Percentiles rank a stretch among this genome's conserved stretches.
These are phyloP conservation scores for Plenodomus lindquistii DNA, from an alignment of 2,329 filamentous ascomycete genomes.

Conservation along the genomic window DNA sequence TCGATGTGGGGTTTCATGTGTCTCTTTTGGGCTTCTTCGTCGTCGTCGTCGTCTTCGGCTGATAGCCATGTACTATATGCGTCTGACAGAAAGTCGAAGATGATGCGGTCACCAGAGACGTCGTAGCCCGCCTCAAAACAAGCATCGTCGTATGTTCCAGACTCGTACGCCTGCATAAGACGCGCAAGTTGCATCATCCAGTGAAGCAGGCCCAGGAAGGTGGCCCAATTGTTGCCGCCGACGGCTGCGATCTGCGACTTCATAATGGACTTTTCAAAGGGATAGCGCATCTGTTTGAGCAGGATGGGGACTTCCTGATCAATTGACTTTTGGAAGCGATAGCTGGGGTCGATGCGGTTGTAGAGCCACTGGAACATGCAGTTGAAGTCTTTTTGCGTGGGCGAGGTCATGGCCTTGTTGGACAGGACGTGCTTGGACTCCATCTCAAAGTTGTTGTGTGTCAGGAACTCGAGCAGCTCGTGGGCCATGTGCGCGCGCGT, in stretches of 20 bases:
- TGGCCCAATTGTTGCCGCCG: slow-evolving; percentile 95
- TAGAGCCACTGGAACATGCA: slow-evolving; percentile 98
- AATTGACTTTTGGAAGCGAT: slow-evolving; percentile 91
- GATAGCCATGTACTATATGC: slow-evolving; percentile 94
- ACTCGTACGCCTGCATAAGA: slow-evolving; percentile 84
- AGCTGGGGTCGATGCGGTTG: slow-evolving; percentile 89
- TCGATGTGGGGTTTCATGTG: slow-evolving; percentile 83
- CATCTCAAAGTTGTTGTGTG: slow-evolving; percentile 93
- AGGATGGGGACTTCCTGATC: slow-evolving; percentile 93
- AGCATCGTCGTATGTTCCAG: slow-evolving; percentile 83
- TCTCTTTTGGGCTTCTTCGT: slow-evolving; percentile 70
- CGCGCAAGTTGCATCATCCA: slow-evolving; percentile 99
- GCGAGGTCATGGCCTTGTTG: slow-evolving; percentile 87
- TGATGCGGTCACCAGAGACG: slow-evolving; percentile 86
- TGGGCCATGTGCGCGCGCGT: slow-evolving; percentile 84
- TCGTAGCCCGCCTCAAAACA: slow-evolving; percentile 88
- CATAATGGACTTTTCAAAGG: slow-evolving; percentile 92
- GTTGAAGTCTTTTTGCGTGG: slow-evolving; percentile 98
- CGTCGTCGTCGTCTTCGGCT: slow-evolving; percentile 74
- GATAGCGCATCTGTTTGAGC: slow-evolving; percentile 90
- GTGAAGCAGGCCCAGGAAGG: slow-evolving; percentile 89
- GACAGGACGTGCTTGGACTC: slow-evolving; percentile 96
- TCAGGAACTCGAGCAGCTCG: slow-evolving; percentile 88
- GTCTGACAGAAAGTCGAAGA: slow-evolving; percentile 86
- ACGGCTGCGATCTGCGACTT: slow-evolving; percentile 96